A percentile compares a stretch with the other conserved stretches of the same genome.
phyloP scores from a whole-genome alignment of 1,284 basidiomycete species.

The Megacollybia platyphylla region DNA sequence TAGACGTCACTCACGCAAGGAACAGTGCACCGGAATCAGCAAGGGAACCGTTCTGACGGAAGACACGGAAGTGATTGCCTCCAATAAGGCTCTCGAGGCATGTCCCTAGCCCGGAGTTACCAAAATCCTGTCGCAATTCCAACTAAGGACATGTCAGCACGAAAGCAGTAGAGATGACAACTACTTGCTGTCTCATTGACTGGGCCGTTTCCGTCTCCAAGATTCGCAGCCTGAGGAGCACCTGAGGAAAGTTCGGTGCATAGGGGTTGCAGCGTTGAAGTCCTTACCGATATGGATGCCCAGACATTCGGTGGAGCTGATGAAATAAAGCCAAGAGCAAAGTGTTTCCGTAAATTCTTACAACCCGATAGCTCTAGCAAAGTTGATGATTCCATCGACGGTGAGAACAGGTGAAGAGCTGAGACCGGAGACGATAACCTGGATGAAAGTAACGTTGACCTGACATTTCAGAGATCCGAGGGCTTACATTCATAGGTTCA shows the following conservation, averaged over 20 bases:
- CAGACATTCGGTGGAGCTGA: conserved; percentile 53
- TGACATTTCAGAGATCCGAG: conserved; percentile 2
- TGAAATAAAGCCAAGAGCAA: conserved; percentile 1
- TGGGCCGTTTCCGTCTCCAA: conserved; percentile 49
- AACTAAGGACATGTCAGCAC: conserved; percentile 30
- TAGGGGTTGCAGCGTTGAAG: conserved; percentile 14
- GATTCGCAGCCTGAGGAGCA: conserved; percentile 26
- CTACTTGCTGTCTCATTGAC: conserved; percentile 23
- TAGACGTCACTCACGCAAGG: conserved; percentile 35
- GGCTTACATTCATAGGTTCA: conserved; percentile 47
- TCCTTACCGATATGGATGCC: conserved; percentile 48
- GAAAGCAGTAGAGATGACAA: conserved; percentile 1
- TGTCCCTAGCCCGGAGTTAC: conserved; percentile 32
- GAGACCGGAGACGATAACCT: conserved; percentile 45
- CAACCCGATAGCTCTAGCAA: conserved; percentile 49
- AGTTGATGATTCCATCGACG: conserved; percentile 43
- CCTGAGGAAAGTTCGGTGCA: conserved; percentile 5
- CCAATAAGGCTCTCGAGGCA: conserved; percentile 52
- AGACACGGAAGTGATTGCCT: conserved; percentile 56
- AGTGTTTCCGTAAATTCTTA: conserved; percentile 14
- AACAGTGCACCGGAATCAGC: conserved; percentile 51
- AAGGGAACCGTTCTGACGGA: conserved; percentile 41
- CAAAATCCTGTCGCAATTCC: conserved; percentile 52
- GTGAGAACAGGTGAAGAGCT: conserved; percentile 47
- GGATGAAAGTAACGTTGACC: conserved; percentile 4